phyloP scores from a whole-genome alignment of 257 asterid species.

The Apocynum venetum region DNA sequence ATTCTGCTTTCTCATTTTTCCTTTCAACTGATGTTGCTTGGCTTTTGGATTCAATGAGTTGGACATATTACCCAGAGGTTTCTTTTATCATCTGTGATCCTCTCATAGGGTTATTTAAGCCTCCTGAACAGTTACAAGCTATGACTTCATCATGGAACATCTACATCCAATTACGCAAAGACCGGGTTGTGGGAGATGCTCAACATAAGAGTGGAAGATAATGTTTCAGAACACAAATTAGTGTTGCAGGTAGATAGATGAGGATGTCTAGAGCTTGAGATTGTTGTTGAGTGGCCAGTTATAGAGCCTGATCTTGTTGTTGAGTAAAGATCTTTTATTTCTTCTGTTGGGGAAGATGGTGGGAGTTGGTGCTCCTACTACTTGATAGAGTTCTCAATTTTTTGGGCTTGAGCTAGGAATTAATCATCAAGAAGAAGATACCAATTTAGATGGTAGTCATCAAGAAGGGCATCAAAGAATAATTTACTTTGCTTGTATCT shows the following conservation, averaged over 20 bases:
- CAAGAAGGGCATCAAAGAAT: neutral
- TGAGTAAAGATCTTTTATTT: no score
- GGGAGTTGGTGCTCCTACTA: no score
- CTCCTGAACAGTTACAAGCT: neutral
- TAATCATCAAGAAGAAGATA: neutral
- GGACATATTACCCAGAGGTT: no score
- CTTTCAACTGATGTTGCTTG: neutral
- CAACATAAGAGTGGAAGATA: no score
- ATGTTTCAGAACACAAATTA: neutral
- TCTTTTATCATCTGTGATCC: no score
- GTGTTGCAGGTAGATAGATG: neutral
- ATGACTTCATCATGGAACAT: neutral
- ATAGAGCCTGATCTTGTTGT: neutral
- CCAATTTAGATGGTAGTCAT: neutral
- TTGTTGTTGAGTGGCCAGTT: neutral
- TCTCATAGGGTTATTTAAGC: neutral
- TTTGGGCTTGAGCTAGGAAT: neutral
- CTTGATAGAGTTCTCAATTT: no score
- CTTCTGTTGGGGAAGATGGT: no score
- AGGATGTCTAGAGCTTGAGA: neutral
- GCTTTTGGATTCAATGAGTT: no score
- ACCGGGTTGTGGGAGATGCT: no score
- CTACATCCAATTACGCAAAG: no score
- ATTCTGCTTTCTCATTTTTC: neutral
- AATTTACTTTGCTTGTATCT: neutral